Conservation (phyloP, 2,329 filamentous ascomycete genomes). For the Fusarium sacchari region DNA sequence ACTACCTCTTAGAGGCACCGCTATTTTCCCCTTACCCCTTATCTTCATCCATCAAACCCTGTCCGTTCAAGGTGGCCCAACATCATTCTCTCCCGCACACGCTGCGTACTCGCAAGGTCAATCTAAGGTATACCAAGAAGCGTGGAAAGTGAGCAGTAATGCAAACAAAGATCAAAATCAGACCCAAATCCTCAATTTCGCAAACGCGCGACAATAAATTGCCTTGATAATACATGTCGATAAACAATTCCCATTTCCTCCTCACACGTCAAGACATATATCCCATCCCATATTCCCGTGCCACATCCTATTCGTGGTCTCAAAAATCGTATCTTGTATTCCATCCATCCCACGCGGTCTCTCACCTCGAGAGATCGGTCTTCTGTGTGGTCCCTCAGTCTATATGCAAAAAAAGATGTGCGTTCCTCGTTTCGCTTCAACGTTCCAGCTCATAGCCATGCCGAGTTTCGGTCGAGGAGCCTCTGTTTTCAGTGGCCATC, state of each 20-base stretch:
- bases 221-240: conserved; percentile 43
- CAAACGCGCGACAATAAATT: conserved; percentile 28
- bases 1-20: neutral
- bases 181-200: conserved; percentile 30
- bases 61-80: neutral
- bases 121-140: neutral
- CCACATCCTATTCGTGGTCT: conserved; percentile 31
- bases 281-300: conserved; percentile 33
- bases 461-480: conserved; percentile 1
- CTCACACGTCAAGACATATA: conserved; percentile 32
- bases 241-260: conserved; percentile 33
- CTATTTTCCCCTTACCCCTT: neutral
- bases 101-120: neutral
- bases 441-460: neutral
- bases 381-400: conserved; percentile 38
- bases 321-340: conserved; percentile 32
- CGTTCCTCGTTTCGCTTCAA: conserved; percentile 29
- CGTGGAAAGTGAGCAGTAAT: neutral
- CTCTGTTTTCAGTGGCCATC: conserved; percentile 33
- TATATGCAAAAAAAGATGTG: conserved; percentile 41
- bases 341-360: conserved; percentile 24
- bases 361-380: conserved; percentile 30
- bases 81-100: neutral
- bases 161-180: conserved; percentile 8
- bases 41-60: neutral